Base-by-base conservation (phyloP, 192 early-diverging fungal genomes). In the Gorgonomyces haynaldii region DNA sequence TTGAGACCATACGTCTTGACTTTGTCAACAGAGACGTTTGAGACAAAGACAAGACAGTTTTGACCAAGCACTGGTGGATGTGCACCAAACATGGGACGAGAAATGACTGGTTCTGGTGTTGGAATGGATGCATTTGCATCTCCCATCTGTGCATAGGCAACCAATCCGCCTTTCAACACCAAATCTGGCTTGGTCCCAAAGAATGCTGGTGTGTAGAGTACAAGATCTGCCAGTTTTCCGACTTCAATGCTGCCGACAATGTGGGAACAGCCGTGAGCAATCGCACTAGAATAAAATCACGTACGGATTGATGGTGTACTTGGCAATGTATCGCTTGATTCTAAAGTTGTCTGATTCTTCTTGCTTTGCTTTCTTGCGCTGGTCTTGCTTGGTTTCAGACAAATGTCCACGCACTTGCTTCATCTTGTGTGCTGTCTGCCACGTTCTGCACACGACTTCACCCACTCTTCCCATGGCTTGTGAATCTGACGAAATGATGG, bases 381-480 rank as follows among this genome's bases (percentile, higher is more conserved):
- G n/a, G 8, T 7, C 32, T 34, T 34, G 32, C 32, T n/a, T 34
- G 10, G 8, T 38, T 24, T 61, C 54, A 5, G 22, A 41, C 24
- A 68, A 45, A 4, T 23, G 20, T 10, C 66, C 64, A 30, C 90
- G 69, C 45, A 84, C 75, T 17, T 73, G 56, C 64, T 92, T 91
- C 90, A 94, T 94, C 58, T 95, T 91, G 55, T 89, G 79, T 4
- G 91, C 94, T 15, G 90, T 89, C 59, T 90, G 88, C 94, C 94
- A 98, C 0, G 90, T 91, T 36, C 94, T 62, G 10, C 81, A 51
- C 2, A 95, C 65, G 1, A 98, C 94, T 60, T 98, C 94, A 10
- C 91, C 94, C 6, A 93, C 81, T 6, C 94, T 76, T 9, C 94
- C 94, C 94, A 98, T 98, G 2, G 94, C 94, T 64, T 92, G 90